phyloP scores from a whole-genome alignment of 2,329 filamentous ascomycete species.

The Trichoderma semiorbis region DNA sequence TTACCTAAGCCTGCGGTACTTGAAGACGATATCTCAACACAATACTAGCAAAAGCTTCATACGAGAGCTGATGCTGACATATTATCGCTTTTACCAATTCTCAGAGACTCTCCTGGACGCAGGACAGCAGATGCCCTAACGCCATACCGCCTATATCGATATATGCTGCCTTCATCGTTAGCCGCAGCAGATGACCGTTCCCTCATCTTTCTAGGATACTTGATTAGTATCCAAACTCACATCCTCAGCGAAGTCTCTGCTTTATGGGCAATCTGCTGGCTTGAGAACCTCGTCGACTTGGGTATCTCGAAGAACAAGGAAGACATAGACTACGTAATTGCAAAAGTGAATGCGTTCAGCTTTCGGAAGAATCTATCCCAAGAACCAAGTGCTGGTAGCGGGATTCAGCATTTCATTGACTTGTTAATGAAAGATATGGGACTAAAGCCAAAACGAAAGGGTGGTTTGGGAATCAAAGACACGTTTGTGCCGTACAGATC shows the following conservation, averaged over 20 bases:
- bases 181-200: not conserved
- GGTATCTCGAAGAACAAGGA: not conserved
- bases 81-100: not conserved
- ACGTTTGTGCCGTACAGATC: not conserved
- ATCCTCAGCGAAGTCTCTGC: not conserved
- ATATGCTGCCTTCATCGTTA: not conserved
- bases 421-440: not conserved
- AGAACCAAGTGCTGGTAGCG: not conserved
- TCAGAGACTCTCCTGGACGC: not conserved
- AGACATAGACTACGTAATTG: not conserved
- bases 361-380: not conserved
- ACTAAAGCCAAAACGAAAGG: not conserved
- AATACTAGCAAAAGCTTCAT: not conserved
- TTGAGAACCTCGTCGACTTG: not conserved
- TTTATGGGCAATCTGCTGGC: conserved; percentile 6
- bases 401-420: not conserved
- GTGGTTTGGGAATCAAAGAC: not conserved
- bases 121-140: not conserved
- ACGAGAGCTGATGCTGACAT: not conserved
- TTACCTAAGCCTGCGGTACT: not conserved
- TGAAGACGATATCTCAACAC: not conserved
- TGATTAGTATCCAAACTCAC: not conserved
- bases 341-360: not conserved
- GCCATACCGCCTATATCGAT: not conserved
- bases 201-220: not conserved